Evolutionary conservation across 108 stramenopile genomes (phyloP), one percentile per base, ranked within the genome.

Genomic region (Conticribra weissflogii): DNA sequence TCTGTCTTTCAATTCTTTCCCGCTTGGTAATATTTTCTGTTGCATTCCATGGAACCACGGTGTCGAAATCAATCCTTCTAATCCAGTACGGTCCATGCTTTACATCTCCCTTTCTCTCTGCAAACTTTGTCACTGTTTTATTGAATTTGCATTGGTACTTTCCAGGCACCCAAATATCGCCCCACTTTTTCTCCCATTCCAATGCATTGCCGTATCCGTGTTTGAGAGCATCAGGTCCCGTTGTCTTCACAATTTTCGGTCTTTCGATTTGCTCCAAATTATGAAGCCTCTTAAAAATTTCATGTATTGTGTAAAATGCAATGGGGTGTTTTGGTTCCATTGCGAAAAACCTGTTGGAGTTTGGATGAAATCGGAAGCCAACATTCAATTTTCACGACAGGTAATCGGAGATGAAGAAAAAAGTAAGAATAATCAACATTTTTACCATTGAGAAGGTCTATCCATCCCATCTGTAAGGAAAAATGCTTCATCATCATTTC

Each of bases 381-480:
- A n/a, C n/a, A n/a, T n/a, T n/a, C n/a, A n/a, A n/a, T n/a, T n/a
- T n/a, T n/a, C n/a, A n/a, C n/a, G n/a, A n/a, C n/a, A n/a, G n/a
- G n/a, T n/a, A n/a, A n/a, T n/a, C n/a, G n/a, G n/a, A n/a, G n/a
- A n/a, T n/a, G n/a, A n/a, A n/a, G n/a, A n/a, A n/a, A n/a, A n/a
- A n/a, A n/a, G n/a, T n/a, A n/a, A n/a, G n/a, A n/a, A n/a, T n/a
- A n/a, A n/a, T n/a, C n/a, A n/a, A n/a, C n/a, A n/a, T n/a, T n/a
- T n/a, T n/a, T n/a, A n/a, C 82, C 82, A 83, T 53, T 83, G 82
- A 12, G 67, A 69, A 3, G 78, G 78, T 24, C 82, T 55, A 5
- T 74, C 31, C 54, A 47, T 63, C 46, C 29, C 21, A 75, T 83
- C 82, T 23, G 56, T 52, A 2, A 83, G 12, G 14, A 54, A 65